Evolutionary conservation across 495 filamentous ascomycete species (phyloP), one percentile per base, ranked within the genome.

Genomic region (Penicillium diatomitis): DNA sequence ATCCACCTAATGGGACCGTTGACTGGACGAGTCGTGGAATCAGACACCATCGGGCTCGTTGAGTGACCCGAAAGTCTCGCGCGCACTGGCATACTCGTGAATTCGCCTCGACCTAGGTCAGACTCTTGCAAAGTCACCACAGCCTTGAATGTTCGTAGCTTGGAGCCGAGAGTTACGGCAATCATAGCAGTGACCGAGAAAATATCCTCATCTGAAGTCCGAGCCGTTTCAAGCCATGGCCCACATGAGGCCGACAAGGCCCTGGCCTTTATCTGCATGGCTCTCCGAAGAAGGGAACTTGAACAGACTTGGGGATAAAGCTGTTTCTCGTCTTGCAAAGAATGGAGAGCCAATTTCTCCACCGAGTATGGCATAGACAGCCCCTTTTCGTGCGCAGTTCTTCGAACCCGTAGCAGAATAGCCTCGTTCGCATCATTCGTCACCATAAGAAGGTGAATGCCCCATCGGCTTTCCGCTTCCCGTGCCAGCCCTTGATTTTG

Each of bases 361-460:
- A 64, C 40, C 6, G 48, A 30, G 48, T 64, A 64, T 10, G 42
- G 29, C 27, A 32, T 33, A 5, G 30, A 46, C 32, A 45, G 38
- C 12, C 34, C 31, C 31, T 52, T 38, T 4, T 11, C 32, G 4
- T 8, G 12, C 8, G 10, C 30, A n/a, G 10, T 34, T 10, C 56
- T 45, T 34, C 38, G 51, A 3, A 63, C 46, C 1, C 50, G 58
- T 27, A 75, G 44, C 5, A 72, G 35, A 41, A 64, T 55, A 30
- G 70, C 45, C 48, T 75, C 67, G 48, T 72, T 72, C n/a, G 57
- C 52, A 57, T 75, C 72, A 50, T 69, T 74, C 1, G 65, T 53
- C 0, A 72, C 51, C 9, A 60, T 47, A 7, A 77, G 52, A 4
- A 74, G 41, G 5, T 62, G 56, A 4, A 65, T 41, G 4, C 73